Evolutionary conservation across 2,329 filamentous ascomycete species (phyloP).

Genomic region (Neospermospora avenae): DNA sequence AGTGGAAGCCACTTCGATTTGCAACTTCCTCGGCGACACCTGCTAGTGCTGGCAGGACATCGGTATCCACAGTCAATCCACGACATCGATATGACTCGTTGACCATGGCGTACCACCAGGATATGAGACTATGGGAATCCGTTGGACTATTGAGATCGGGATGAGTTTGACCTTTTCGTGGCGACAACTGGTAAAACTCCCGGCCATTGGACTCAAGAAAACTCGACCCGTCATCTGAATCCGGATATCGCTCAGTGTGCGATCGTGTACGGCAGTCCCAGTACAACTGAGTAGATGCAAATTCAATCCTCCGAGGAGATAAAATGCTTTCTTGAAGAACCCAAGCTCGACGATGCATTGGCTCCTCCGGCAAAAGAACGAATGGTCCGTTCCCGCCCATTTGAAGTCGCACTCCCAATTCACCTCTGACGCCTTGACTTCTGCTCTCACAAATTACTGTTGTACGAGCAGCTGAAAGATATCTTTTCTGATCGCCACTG

Average conservation of each 20-base stretch:
- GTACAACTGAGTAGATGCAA: constrained; percentile 3
- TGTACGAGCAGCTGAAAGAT: not conserved
- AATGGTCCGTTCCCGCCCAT: not conserved
- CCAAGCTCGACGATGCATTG: constrained; percentile 8
- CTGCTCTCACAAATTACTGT: not conserved
- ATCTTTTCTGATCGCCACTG: not conserved
- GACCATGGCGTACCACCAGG: constrained; percentile 4
- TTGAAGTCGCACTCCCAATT: not conserved
- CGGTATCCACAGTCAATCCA: not conserved
- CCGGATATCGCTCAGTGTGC: not conserved
- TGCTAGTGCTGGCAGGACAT: constrained; percentile 8
- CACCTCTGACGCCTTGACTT: not conserved
- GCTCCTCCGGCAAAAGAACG: not conserved
- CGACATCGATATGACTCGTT: not conserved
- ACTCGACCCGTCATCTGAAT: not conserved
- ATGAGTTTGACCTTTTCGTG: not conserved
- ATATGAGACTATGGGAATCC: not conserved
- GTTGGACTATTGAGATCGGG: not conserved
- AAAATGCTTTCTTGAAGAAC: constrained; percentile 6
- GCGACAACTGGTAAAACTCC: not conserved
- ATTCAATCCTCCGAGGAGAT: constrained; percentile 5
- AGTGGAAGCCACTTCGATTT: not conserved
- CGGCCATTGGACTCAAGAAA: not conserved
- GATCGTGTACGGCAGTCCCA: not conserved
- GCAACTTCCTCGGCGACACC: constrained; percentile 9